These are phyloP conservation scores for Monosporascus sp. DNA, from an alignment of 2,329 filamentous ascomycete genomes.

Conservation along the genomic window DNA sequence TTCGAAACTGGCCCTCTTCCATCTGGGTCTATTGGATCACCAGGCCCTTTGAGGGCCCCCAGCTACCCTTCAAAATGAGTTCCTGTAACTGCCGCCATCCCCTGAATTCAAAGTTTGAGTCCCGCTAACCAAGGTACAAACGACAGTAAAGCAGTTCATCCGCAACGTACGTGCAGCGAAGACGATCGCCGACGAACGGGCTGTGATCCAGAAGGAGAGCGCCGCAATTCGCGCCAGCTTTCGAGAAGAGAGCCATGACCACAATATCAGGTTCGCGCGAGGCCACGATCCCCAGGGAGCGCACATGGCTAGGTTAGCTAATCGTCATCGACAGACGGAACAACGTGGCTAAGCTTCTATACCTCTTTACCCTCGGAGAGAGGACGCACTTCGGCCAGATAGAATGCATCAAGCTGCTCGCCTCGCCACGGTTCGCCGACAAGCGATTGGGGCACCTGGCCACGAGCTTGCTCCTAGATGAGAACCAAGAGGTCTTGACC, in stretches of 20 bases:
- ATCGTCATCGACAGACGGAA: conserved; percentile 63
- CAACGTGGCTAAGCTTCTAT: conserved; percentile 97
- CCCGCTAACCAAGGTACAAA: conserved; percentile 1
- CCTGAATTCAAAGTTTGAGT: not conserved
- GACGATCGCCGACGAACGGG: conserved; percentile 97
- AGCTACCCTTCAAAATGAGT: conserved; percentile 24
- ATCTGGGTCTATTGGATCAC: conserved; percentile 12
- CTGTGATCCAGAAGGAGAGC: conserved; percentile 98
- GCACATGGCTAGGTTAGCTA: conserved; percentile 11
- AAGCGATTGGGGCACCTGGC: conserved; percentile 94
- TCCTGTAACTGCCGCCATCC: conserved; percentile 21
- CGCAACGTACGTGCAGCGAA: conserved; percentile 97
- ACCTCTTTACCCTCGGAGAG: conserved; percentile 96
- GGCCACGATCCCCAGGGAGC: not conserved
- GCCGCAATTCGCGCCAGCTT: conserved; percentile 96
- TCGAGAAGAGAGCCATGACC: conserved; percentile 91
- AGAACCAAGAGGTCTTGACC: conserved; percentile 97
- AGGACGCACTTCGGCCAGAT: conserved; percentile 98
- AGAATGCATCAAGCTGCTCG: conserved; percentile 95
- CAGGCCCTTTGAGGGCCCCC: conserved; percentile 25
- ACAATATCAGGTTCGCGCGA: conserved; percentile 68
- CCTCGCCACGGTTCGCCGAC: conserved; percentile 94
- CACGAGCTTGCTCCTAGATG: conserved; percentile 91
- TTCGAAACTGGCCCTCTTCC: not conserved
- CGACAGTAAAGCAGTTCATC: conserved; percentile 96